Evolutionary conservation across 2,329 filamentous ascomycete species (phyloP), one percentile per base, ranked within the genome.

Genomic region (Aureobasidium sp.): DNA sequence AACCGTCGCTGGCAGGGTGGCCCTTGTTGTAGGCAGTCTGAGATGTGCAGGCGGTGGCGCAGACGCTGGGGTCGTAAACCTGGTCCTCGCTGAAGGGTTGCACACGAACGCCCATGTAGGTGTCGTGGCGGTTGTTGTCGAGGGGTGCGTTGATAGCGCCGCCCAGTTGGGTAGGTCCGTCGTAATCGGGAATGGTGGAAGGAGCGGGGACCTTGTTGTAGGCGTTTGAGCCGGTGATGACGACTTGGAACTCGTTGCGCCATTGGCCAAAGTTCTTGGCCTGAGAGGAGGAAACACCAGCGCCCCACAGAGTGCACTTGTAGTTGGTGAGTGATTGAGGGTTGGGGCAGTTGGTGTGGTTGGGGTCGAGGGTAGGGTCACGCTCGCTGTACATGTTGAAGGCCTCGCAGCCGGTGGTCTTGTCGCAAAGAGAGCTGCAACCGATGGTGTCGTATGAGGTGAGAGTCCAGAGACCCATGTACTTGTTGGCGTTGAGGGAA

Each of bases 141-240:
- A 51, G 35, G 3, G 73, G 70, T 8, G 68, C 69, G 43, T 71
- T 69, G 65, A 74, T 73, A 40, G 72, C 69, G 23, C 72, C 71
- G 11, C 65, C 65, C 11, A 73, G 66, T 50, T 66, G 62, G 3
- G 63, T 63, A 6, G 73, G 73, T 19, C 38, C 42, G 10, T 54
- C 63, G 61, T 64, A 69, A 49, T 57, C 53, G 27, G 35, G 37
- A 27, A 62, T 53, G 27, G 59, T 42, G 27, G 62, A 45, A 15
- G 66, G 67, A 25, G 65, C 49, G 25, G 63, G 60, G 33, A 63
- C 54, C 54, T 67, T 66, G 62, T 64, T 64, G 65, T 65, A 69
- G 8, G 74, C 76, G 55, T 77, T 76, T 29, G 72, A 75, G 27
- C 71, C 76, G 15, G 74, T 70, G 47, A 78, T 74, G 35, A 74